Conservation (phyloP, 2,329 filamentous ascomycete species). For the Colletotrichum sp. region DNA sequence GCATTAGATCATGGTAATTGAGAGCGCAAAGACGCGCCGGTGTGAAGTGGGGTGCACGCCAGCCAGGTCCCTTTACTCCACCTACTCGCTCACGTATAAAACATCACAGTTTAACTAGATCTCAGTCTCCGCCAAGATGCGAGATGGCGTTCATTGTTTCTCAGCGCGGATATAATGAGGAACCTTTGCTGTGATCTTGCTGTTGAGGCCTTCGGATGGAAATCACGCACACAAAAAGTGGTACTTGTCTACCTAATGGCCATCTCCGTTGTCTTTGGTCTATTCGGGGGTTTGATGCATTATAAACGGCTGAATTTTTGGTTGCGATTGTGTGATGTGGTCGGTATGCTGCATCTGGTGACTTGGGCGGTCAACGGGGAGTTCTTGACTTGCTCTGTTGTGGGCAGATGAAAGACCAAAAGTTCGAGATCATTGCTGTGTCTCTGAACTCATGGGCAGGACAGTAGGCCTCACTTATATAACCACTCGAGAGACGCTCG, state of each 20-base stretch:
- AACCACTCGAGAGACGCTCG: no score
- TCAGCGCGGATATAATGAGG: neutral
- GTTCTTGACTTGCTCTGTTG: no score
- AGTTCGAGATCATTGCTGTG: no score
- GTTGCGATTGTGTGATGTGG: neutral
- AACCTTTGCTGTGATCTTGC: neutral
- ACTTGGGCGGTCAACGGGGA: neutral
- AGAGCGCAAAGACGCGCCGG: neutral
- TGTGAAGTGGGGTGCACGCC: no score
- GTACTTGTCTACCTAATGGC: no score
- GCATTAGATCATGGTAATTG: neutral
- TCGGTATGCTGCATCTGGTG: neutral
- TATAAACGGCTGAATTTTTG: neutral
- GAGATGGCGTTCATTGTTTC: neutral
- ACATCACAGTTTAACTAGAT: neutral
- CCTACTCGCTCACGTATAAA: neutral
- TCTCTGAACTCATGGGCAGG: no score
- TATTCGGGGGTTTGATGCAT: neutral
- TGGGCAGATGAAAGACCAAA: no score
- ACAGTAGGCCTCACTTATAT: no score
- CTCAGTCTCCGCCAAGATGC: neutral
- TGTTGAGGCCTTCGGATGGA: accelerated
- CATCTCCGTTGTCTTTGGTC: neutral
- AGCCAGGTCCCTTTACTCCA: neutral
- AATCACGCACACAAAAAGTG: neutral